Evolutionary conservation across 192 early-diverging fungal genomes (phyloP), one percentile per base, ranked within the genome.

Genomic region (Backusella macrospora): DNA sequence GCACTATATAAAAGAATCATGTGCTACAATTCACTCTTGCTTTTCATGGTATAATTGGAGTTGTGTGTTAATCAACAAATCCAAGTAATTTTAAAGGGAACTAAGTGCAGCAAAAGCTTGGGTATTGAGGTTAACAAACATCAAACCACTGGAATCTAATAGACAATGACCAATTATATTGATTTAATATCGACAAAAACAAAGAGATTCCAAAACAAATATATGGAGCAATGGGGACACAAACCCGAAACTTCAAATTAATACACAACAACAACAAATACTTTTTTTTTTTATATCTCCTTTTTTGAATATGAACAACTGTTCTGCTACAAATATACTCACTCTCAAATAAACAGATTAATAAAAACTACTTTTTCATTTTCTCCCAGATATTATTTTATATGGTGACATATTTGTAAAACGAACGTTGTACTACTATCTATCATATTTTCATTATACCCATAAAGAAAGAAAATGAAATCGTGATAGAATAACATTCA

Each of bases 201-300:
- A 59, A 59, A 59, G 52, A 59, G 52, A 59, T 59, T 59, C 52
- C 52, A 59, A 59, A 59, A 59, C 52, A 59, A 59, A 59, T 59
- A 59, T 59, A 59, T 59, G 18, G 52, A 23, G 52, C 13, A 59
- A 59, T 59, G 52, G 52, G 52, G 26, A 59, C 52, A 59, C 52
- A 59, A 59, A 59, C 52, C 21, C 52, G 52, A 59, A 59, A 59
- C 52, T 59, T 59, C 52, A 46, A 49, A 59, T 43, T 43, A 59
- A 59, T 26, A 59, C 52, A 59, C 26, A 59, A 59, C 52, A 55
- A 55, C 49, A 59, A 59, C 52, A 59, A 59, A 59, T 23, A 59
- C 21, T 59, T 59, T 59, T 59, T 23, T 12, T 59, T 59, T 23
- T 12, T 59, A 59, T 59, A 59, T 59, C 52, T 59, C 52, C 52